These are phyloP conservation scores for Diplodia scrobiculata DNA, from an alignment of 2,329 filamentous ascomycete species.

Conservation along the genomic window DNA sequence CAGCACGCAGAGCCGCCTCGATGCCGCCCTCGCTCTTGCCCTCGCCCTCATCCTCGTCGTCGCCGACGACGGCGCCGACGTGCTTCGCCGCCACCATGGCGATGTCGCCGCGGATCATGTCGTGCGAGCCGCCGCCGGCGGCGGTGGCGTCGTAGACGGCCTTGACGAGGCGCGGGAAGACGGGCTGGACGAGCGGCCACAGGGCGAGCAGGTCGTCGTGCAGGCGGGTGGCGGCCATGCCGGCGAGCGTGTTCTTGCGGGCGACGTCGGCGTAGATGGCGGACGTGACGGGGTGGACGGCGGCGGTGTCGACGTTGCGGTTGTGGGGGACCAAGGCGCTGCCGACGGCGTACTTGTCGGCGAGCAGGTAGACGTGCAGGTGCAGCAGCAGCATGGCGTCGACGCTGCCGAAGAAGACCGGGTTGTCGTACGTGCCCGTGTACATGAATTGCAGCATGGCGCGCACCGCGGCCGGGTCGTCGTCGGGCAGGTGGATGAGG, in stretches of 20 bases:
- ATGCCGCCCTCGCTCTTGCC: not conserved
- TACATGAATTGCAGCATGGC: constrained; percentile 28
- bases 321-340: not conserved
- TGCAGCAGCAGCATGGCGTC: not conserved
- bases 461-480: not conserved
- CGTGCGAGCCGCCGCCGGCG: no score
- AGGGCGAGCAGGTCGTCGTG: not conserved
- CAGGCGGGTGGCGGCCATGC: not conserved
- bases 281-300: no score
- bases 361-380: not conserved
- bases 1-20: no score
- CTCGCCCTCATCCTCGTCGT: not conserved
- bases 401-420: not conserved
- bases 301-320: not conserved
- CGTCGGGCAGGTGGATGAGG: not conserved
- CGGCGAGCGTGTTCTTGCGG: not conserved
- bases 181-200: not conserved
- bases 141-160: not conserved
- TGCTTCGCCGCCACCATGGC: not conserved
- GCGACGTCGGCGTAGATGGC: no score
- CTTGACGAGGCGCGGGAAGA: not conserved
- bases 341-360: not conserved
- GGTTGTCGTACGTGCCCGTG: constrained; percentile 23
- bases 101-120: no score
- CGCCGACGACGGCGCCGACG: not conserved